Evolutionary conservation across 768 basidiomycete genomes (phyloP), one percentile per base, ranked within the genome.

Genomic region (Amanita molliuscula): DNA sequence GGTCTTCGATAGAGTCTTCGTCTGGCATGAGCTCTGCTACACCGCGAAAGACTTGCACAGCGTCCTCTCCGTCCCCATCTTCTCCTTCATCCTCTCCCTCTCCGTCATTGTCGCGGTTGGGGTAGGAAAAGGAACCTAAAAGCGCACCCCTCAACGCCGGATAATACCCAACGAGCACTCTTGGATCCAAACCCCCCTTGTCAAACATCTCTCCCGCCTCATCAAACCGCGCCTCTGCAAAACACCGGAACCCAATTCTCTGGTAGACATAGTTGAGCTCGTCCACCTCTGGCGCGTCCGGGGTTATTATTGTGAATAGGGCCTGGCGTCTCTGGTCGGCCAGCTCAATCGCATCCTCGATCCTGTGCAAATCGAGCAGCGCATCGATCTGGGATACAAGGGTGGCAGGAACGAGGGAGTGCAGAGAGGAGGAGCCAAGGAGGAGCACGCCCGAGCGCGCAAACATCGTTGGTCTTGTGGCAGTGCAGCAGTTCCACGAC

Each of bases 181-280:
- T 78, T 0, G 91, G 88, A 65, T 96, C 91, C n/a, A 89, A 66
- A 40, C 83, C 78, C 31, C 89, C 91, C 48, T 79, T 74, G 58
- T 85, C 81, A 50, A 95, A 75, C 58, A 88, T 76, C 54, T 76
- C 77, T 15, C 83, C 84, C 1, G 92, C 91, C 51, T 89, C 84
- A 53, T 86, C 82, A 61, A 96, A 94, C 44, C 82, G 70, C 0
- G 88, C 90, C 61, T 89, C 87, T 26, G 71, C 62, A 60, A 94
- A 74, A 56, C 83, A 83, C 62, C 82, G 77, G 60, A 87, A 87
- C 13, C 88, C 92, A 47, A 94, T 77, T 29, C 81, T 79, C 56
- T 90, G 86, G 61, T 88, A 88, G 31, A 90, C 73, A 56, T 88
- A 89, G 53, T 76, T 75, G 43, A 92, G 67, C 57, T 87, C 85